Conservation (phyloP, 1,284 basidiomycete genomes). For the Apiotrichum siamense region DNA sequence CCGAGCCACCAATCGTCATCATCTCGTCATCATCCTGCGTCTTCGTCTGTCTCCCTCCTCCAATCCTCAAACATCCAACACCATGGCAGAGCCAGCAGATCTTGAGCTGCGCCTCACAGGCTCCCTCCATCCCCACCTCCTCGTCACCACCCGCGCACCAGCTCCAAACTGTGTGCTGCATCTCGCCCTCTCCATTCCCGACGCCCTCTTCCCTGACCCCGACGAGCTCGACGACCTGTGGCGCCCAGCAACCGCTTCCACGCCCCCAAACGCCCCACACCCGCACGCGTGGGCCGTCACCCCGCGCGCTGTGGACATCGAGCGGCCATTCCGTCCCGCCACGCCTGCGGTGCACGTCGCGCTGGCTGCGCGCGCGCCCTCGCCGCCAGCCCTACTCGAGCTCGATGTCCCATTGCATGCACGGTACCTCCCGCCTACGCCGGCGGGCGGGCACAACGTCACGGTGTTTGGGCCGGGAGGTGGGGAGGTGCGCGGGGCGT, state of each 20-base stretch:
- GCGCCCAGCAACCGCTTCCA: constrained; percentile 2
- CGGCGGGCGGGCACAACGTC: neutral
- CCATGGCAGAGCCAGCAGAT: constrained; percentile 3
- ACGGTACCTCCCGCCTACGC: constrained; percentile 28
- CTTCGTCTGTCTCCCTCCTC: too few relatives aligned
- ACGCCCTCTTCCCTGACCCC: constrained; percentile 33
- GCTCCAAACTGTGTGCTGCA: neutral
- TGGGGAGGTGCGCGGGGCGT: neutral
- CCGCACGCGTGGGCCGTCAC: constrained; percentile 12
- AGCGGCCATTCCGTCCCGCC: constrained; percentile 18
- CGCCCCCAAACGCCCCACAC: too few relatives aligned
- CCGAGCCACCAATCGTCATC: too few relatives aligned
- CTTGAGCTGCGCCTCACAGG: constrained; percentile 5
- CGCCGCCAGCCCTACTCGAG: neutral
- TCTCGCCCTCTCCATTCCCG: constrained; percentile 28
- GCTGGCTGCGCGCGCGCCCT: neutral
- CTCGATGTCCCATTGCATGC: constrained; percentile 35
- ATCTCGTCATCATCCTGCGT: too few relatives aligned
- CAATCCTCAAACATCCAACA: neutral
- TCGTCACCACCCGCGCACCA: neutral
- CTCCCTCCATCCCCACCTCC: constrained; percentile 8
- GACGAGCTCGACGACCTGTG: constrained; percentile 24
- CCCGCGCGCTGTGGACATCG: constrained; percentile 27
- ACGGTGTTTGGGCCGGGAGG: neutral
- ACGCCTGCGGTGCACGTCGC: neutral